phyloP scores from a whole-genome alignment of 306 rosid genomes.

The Vigna radiata region DNA sequence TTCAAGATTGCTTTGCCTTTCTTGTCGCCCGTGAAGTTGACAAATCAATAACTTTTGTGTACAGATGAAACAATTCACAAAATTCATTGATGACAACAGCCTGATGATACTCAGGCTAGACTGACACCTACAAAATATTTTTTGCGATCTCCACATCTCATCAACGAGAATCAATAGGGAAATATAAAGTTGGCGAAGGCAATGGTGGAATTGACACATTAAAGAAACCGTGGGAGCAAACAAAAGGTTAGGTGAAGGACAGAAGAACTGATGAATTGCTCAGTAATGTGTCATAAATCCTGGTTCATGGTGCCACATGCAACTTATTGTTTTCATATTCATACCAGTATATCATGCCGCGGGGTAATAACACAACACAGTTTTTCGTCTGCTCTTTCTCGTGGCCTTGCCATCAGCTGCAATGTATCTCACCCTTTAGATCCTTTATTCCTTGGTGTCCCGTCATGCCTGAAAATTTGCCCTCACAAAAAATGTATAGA shows the following conservation, averaged over 20 bases:
- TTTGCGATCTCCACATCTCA: neutral
- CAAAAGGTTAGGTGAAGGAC: too few species aligned
- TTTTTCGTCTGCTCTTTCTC: too few species aligned
- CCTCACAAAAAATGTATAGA: neutral
- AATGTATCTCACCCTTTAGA: neutral
- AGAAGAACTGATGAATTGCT: neutral
- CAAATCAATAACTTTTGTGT: too few species aligned
- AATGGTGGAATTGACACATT: neutral
- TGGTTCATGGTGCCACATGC: neutral
- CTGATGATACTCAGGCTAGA: too few species aligned
- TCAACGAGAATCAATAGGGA: neutral
- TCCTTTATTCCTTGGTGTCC: neutral
- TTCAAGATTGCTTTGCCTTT: too few species aligned
- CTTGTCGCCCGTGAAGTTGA: too few species aligned
- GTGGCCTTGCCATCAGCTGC: too few species aligned
- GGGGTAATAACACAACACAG: too few species aligned
- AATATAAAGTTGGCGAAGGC: neutral
- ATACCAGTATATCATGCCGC: neutral
- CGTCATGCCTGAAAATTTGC: neutral
- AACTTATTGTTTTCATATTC: constrained; percentile 10
- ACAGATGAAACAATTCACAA: too few species aligned
- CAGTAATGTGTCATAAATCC: neutral
- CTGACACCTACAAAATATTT: neutral
- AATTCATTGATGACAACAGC: neutral
- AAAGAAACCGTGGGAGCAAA: neutral